Evolutionary conservation across 495 filamentous ascomycete species (phyloP).

Genomic region (Neurospora sp.): DNA sequence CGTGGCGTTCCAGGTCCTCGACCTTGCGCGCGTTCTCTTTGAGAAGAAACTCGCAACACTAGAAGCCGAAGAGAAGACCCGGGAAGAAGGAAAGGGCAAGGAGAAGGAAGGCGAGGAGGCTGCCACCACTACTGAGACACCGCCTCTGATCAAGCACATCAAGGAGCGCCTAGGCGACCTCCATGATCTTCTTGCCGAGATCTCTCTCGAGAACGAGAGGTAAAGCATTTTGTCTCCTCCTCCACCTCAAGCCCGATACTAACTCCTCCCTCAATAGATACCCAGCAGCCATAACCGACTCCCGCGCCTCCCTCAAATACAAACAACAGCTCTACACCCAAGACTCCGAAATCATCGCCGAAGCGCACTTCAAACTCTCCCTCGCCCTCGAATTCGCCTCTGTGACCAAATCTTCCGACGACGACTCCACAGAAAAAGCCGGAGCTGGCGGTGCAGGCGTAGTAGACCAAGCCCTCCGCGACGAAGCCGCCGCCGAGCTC

Average conservation of each 20-base stretch:
- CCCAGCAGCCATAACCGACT: conserved; percentile 66
- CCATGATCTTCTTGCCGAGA: conserved; percentile 84
- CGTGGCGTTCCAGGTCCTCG: conserved; percentile 83
- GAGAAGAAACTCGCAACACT: conserved; percentile 39
- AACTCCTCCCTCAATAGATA: conserved; percentile 39
- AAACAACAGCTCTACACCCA: conserved; percentile 65
- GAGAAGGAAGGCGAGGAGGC: conserved; percentile 20
- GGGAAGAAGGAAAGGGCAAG: conserved; percentile 44
- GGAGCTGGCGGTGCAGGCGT: conserved; percentile 21
- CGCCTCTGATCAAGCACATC: conserved; percentile 45
- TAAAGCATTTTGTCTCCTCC: conserved; percentile 18
- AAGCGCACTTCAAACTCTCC: conserved; percentile 92
- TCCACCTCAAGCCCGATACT: background rate
- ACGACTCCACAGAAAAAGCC: conserved; percentile 30
- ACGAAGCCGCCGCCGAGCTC: conserved; percentile 67
- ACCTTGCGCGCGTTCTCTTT: conserved; percentile 78
- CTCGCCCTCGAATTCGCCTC: conserved; percentile 90
- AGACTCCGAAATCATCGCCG: conserved; percentile 74
- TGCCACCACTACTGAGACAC: conserved; percentile 23
- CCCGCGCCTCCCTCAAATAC: conserved; percentile 61
- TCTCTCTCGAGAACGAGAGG: conserved; percentile 86
- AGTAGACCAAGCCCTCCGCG: conserved; percentile 58
- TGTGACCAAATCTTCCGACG: conserved; percentile 51
- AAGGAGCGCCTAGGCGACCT: conserved; percentile 83
- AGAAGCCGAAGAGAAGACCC: conserved; percentile 19